A percentile compares a stretch with the other conserved stretches of the same genome.
phyloP scores from a whole-genome alignment of 768 basidiomycete species.

The Agrocybe chaxingu region DNA sequence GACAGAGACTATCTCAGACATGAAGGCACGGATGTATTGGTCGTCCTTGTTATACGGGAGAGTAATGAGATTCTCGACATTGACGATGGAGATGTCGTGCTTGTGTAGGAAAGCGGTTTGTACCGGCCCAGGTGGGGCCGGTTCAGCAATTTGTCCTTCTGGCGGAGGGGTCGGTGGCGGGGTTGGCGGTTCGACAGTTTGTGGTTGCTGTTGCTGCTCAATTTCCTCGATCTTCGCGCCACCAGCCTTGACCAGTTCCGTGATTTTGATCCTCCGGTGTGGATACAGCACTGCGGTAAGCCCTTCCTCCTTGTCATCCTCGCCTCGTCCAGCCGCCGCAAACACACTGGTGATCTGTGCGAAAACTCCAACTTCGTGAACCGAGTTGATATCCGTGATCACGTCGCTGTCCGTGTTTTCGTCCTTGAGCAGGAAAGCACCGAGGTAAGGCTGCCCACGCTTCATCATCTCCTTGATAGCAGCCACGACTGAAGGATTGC shows the following conservation, averaged over 20 bases:
- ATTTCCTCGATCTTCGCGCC: conserved; percentile 25
- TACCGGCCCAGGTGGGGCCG: conserved; percentile 44
- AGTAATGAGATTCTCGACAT: conserved; percentile 78
- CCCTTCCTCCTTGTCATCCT: conserved; percentile 77
- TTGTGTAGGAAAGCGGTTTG: conserved; percentile 85
- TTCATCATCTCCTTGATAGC: conserved; percentile 97
- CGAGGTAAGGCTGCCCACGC: conserved; percentile 95
- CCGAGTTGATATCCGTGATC: conserved; percentile 82
- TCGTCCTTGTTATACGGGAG: conserved; percentile 88
- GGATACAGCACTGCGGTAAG: conserved; percentile 95
- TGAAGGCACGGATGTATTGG: conserved; percentile 93
- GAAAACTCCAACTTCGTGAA: conserved; percentile 93
- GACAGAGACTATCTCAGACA: conserved; percentile 93
- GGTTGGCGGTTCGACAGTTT: conserved; percentile 47
- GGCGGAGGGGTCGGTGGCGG: conserved; percentile 29
- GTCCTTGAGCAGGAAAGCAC: conserved; percentile 95
- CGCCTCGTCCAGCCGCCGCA: conserved; percentile 51
- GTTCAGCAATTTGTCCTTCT: conserved; percentile 14
- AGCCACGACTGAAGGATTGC: conserved; percentile 85
- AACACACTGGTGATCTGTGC: conserved; percentile 96
- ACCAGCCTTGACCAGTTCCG: conserved; percentile 76
- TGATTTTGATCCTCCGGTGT: conserved; percentile 85
- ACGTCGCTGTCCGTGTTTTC: conserved; percentile 90
- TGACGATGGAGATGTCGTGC: conserved; percentile 82
- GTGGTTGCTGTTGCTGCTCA: conserved; percentile 42